A percentile compares a stretch with the other conserved stretches of the same genome.
phyloP scores from a whole-genome alignment of 768 basidiomycete genomes.

The Lanmaoa rubissima region DNA sequence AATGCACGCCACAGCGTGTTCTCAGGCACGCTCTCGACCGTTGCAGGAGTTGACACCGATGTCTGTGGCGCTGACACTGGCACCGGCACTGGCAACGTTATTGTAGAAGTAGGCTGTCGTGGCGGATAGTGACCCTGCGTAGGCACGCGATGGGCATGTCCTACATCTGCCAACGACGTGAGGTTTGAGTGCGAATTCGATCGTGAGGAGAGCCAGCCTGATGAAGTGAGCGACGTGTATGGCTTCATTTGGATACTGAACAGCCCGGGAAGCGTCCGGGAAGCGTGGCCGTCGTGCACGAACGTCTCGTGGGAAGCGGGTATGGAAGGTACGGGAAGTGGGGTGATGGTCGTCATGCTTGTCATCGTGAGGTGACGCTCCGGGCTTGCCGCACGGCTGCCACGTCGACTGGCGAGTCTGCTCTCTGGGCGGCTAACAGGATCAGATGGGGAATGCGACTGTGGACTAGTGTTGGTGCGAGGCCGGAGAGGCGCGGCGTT shows the following conservation, averaged over 20 bases:
- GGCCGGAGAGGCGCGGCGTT: conserved; percentile 30
- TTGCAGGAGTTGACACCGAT: conserved; percentile 3
- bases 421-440: conserved; percentile 27
- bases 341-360: conserved; percentile 3
- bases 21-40: conserved; percentile 25
- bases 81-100: background rate
- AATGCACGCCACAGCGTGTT: conserved; percentile 54
- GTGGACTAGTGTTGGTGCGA: conserved; percentile 16
- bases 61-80: background rate
- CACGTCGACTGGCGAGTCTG: conserved; percentile 33
- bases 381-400: conserved; percentile 57
- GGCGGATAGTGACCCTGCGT: background rate
- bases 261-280: conserved; percentile 50
- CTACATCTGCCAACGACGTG: background rate
- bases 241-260: conserved; percentile 65
- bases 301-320: conserved; percentile 44
- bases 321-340: conserved; percentile 1
- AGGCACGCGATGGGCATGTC: conserved; percentile 3
- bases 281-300: conserved; percentile 50
- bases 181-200: conserved; percentile 35
- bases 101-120: background rate
- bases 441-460: conserved; percentile 24
- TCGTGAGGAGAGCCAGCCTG: conserved; percentile 42
- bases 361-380: conserved; percentile 37
- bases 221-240: conserved; percentile 44